Conservation (phyloP, 192 early-diverging fungal genomes). For the Backusella morwellensis region DNA sequence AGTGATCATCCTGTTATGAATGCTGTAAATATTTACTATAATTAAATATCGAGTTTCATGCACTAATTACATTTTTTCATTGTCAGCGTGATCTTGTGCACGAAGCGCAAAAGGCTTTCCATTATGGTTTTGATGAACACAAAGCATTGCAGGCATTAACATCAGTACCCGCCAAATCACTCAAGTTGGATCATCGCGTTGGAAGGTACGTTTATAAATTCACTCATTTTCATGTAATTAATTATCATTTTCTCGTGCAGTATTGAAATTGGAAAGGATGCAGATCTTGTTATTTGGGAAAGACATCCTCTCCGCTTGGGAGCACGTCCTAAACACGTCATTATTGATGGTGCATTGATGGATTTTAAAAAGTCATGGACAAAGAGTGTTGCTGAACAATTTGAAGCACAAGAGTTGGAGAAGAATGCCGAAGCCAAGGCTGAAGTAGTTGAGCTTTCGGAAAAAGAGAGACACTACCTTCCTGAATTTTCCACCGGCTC, state of each 20-base stretch:
- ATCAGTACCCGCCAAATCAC: slow-evolving; percentile 49
- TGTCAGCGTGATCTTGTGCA: slow-evolving; percentile 50
- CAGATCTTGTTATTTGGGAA: slow-evolving; percentile 70
- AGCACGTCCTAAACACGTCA: slow-evolving; percentile 58
- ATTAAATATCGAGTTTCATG: neutral
- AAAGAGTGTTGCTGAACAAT: slow-evolving; percentile 6
- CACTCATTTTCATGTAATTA: neutral
- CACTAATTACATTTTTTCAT: neutral
- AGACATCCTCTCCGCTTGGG: slow-evolving; percentile 58
- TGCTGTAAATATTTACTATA: slow-evolving; percentile 28
- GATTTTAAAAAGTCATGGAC: slow-evolving; percentile 39
- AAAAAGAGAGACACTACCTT: slow-evolving; percentile 25
- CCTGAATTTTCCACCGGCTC: slow-evolving; percentile 29
- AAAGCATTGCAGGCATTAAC: slow-evolving; percentile 51
- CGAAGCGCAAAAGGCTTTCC: slow-evolving; percentile 60
- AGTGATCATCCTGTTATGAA: slow-evolving; percentile 65
- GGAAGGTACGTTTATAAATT: slow-evolving; percentile 32
- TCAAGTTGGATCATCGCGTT: slow-evolving; percentile 53
- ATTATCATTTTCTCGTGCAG: neutral
- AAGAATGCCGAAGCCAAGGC: neutral
- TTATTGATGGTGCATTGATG: slow-evolving; percentile 51
- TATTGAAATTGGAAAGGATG: slow-evolving; percentile 54
- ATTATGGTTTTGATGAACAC: slow-evolving; percentile 57
- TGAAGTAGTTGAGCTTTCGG: slow-evolving; percentile 29
- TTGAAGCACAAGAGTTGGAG: slow-evolving; percentile 4